Evolutionary conservation across 1,284 basidiomycete genomes (phyloP), one percentile per base, ranked within the genome.

Genomic region (Hortiboletus rubellus): DNA sequence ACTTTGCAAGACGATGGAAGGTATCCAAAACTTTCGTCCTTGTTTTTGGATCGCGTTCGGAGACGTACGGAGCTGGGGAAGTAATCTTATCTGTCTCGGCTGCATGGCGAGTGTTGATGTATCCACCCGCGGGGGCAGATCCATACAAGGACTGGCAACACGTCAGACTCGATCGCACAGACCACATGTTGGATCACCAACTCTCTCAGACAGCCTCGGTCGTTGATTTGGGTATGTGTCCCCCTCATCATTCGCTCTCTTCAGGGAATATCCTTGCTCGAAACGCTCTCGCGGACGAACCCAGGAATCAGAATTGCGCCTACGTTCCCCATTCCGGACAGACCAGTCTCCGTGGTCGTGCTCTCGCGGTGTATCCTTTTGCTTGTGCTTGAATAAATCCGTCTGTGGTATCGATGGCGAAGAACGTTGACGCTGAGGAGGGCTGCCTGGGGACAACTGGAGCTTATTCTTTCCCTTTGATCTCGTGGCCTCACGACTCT

Each of bases 1-100:
- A 82, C 80, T 74, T 77, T 52, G 79, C 77, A 44, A 82, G 71
- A 48, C 72, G 67, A 52, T 60, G 59, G 47, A 76, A 76, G 14
- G 63, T 61, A 46, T 70, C 65, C 41, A 66, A 60, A 30, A 60
- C 51, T 14, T 54, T 68, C 15, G 46, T 24, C 31, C 44, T 52
- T 30, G 58, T 14, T 52, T 53, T 65, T 14, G 31, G 15, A 38
- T 50, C 45, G 33, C 52, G 46, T 45, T 55, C 55, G 36, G 57
- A 45, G 5, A 48, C 17, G 12, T 17, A 40, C 38, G 56, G 50
- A 27, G n/a, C 48, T 18, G 54, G 30, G 3, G 37, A 36, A 40
- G 46, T 2, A 50, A 24, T 45, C 46, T 58, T 60, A 18, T 63
- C 52, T 18, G 53, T 38, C 51, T 57, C 58, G 14, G 41, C 27